Evolutionary conservation across 2,329 filamentous ascomycete genomes (phyloP), one percentile per base, ranked within the genome.

Genomic region (Mycocentrospora acerina): DNA sequence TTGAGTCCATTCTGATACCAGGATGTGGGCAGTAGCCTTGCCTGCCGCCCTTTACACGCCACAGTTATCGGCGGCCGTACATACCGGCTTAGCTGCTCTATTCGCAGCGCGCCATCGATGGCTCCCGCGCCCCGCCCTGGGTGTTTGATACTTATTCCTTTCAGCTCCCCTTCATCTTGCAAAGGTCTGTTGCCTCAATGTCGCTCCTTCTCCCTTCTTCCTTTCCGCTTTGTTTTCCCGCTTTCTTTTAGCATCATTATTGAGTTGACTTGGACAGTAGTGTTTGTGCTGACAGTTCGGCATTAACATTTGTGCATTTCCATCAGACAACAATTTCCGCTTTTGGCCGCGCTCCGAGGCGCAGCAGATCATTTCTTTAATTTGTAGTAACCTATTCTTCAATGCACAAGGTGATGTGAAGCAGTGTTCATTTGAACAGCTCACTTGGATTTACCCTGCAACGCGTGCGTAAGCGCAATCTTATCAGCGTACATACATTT

Each of bases 121-220:
- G 46, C 42, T 47, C 39, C 35, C 29, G 29, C 19, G 19, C 19
- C 19, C 19, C 19, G 19, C 19, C 46, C 44, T 35, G 36, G 40
- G 32, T 41, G 49, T 60, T 59, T 57, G 51, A 58, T 59, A 61
- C 56, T 49, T 57, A 57, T 58, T 59, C 58, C 42, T 47, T 39
- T 45, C 41, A 41, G 38, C 46, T 42, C 48, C 41, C 46, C 35
- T 41, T 42, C 42, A 43, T 53, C 41, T 45, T 40, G 43, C 35
- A 40, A 51, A n/a, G 53, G 32, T 48, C 38, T 46, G 35, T 35
- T 43, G 53, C 51, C 59, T 50, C 45, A 39, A 43, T 38, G 57
- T 54, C 53, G 35, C 47, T 59, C 56, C 40, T 58, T 61, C 29
- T 40, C 40, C 44, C 32, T 33, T 41, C 40, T 48, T 47, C 34